These are phyloP conservation scores for Penicillium nordicum DNA, from an alignment of 2,329 filamentous ascomycete genomes.

Conservation along the genomic window DNA sequence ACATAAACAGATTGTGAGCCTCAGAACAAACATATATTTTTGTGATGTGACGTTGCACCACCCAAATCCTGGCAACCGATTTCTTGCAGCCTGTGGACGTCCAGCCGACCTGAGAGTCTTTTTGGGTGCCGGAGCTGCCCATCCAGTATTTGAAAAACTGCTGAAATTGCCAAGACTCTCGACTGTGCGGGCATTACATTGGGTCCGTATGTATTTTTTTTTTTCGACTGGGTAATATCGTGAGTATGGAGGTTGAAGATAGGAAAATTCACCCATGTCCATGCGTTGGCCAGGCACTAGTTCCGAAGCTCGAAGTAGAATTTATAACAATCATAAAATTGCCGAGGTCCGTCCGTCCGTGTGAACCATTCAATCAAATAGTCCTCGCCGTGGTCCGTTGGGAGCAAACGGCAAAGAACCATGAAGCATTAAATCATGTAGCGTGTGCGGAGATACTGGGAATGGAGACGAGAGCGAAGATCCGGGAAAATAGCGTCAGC, in stretches of 20 bases:
- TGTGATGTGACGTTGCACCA: slow-evolving; percentile 36
- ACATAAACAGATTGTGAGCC: slow-evolving; percentile 44
- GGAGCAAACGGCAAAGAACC: not conserved
- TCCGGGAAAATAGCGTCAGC: not conserved
- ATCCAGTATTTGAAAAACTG: not conserved
- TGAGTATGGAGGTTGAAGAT: not conserved
- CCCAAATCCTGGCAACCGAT: slow-evolving; percentile 35
- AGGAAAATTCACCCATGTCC: not conserved
- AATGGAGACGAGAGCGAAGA: not conserved
- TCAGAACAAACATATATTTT: slow-evolving; percentile 42
- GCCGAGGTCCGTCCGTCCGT: too few relatives aligned
- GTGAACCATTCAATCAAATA: not conserved
- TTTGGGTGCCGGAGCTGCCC: slow-evolving; percentile 31
- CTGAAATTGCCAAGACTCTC: slow-evolving; percentile 35
- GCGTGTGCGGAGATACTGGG: not conserved
- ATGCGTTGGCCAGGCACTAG: not conserved
- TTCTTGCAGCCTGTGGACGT: slow-evolving; percentile 27
- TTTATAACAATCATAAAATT: not conserved
- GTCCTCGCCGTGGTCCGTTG: not conserved
- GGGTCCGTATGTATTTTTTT: too few relatives aligned
- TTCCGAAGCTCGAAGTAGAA: not conserved
- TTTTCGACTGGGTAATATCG: too few relatives aligned
- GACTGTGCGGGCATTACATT: slow-evolving; percentile 48
- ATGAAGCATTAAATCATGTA: not conserved
- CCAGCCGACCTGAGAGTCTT: slow-evolving; percentile 23